Base-by-base conservation (phyloP, 2,329 filamentous ascomycete genomes). In the Colletotrichum sp. region DNA sequence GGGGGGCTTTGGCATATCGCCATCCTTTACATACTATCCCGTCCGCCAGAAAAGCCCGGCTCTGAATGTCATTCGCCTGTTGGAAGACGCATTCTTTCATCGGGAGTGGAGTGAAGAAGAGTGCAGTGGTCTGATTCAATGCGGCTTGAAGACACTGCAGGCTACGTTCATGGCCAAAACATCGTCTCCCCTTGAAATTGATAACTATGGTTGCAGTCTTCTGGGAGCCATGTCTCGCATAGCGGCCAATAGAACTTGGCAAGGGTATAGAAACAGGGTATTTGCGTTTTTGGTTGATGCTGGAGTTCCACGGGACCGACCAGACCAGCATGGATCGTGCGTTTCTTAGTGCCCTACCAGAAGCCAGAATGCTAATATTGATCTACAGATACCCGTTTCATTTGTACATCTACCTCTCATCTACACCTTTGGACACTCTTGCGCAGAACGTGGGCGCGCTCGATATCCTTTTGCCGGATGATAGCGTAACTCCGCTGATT, bases 171-270 rank as follows among this genome's bases (percentile, higher is more conserved):
- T n/a, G 18, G 38, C 38, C 5, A 48, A n/a, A 48, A 48, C 18
- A 48, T n/a, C 38, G 3, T 48, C 38, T n/a, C 38, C 38, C 5
- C 18, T 48, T 10, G 38, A 48, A 3, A 48, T n/a, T 12, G 38
- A 48, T n/a, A 0, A 3, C 8, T 9, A 0, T 0, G 43, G 43
- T 2, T 3, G 18, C 18, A 48, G 10, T 48, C 43, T 43, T 9
- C 16, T 43, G 16, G 38, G 38, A 43, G 16, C 5, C 2, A n/a
- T 43, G 38, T 38, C 34, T 36, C 34, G 34, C 6, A 7, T 36
- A 36, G 34, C 13, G 13, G 34, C 34, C 13, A 36, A 36, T 36
- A 36, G 34, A 16, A 36, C 34, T 36, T 36, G 38, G 18, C 16
- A 48, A n/a, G 38, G 38, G 18, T n/a, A 10, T 48, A n/a, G 9